phyloP scores from a whole-genome alignment of 345 rosid genomes.

The Boechera retrofracta region DNA sequence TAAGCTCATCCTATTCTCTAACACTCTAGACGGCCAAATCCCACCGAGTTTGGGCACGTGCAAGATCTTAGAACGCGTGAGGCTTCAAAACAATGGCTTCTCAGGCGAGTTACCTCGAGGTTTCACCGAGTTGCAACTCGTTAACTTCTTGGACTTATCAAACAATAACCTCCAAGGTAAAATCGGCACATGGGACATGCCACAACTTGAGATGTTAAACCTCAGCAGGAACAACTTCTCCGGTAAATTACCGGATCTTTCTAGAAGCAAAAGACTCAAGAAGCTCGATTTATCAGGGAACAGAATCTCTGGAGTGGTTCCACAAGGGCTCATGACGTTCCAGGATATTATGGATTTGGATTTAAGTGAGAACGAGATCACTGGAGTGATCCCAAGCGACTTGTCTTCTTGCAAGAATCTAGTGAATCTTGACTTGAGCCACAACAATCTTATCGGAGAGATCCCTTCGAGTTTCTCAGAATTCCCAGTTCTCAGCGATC shows the following conservation, averaged over 20 bases:
- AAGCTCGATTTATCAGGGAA: conserved; percentile 71
- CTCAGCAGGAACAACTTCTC: conserved; percentile 64
- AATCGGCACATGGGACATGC: conserved; percentile 69
- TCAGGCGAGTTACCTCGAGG: conserved; percentile 59
- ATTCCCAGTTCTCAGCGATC: conserved; percentile 70
- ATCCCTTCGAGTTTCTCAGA: conserved; percentile 62
- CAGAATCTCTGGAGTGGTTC: conserved; percentile 63
- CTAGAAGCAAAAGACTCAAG: conserved; percentile 65
- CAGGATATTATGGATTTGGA: conserved; percentile 65
- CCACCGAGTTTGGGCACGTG: conserved; percentile 63
- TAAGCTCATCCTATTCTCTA: conserved; percentile 87
- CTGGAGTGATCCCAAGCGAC: conserved; percentile 68
- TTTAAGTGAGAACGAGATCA: conserved; percentile 61
- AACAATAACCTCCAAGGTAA: conserved; percentile 67
- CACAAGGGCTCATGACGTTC: conserved; percentile 50
- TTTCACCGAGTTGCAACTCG: conserved; percentile 61
- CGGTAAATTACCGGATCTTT: conserved; percentile 61
- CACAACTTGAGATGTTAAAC: conserved; percentile 76
- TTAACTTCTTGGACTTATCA: conserved; percentile 83
- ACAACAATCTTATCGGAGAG: conserved; percentile 63
- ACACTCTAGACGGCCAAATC: conserved; percentile 63
- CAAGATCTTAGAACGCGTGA: conserved; percentile 66
- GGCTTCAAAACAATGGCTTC: conserved; percentile 73
- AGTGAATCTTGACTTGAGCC: conserved; percentile 78
- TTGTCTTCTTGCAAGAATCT: conserved; percentile 74